These are phyloP conservation scores for Arctium lappa DNA, from an alignment of 129 eudicot genomes.

Conservation along the genomic window DNA sequence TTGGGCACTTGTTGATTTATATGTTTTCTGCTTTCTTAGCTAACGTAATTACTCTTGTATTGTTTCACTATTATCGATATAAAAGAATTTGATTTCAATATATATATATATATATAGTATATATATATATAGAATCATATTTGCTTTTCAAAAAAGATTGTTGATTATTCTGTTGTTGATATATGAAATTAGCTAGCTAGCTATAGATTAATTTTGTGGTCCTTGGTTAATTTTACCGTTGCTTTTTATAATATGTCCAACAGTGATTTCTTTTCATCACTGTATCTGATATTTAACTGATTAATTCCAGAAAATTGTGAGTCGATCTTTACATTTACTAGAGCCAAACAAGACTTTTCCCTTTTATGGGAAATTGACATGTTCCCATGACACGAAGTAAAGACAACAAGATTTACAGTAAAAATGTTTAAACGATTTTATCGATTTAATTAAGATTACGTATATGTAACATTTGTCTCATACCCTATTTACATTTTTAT, in stretches of 20 bases:
- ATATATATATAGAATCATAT: neutral
- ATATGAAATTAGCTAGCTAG: no score
- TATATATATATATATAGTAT: neutral
- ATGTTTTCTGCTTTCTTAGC: slow-evolving; percentile 27
- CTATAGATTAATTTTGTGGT: neutral
- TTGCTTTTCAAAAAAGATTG: neutral
- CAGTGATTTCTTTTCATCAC: neutral
- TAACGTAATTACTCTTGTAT: slow-evolving; percentile 20
- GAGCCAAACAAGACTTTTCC: no score
- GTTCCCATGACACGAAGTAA: neutral
- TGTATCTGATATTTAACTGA: neutral
- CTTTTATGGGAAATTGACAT: no score
- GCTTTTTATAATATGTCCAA: neutral
- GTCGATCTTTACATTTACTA: no score
- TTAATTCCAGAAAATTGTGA: neutral
- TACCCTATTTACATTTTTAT: no score
- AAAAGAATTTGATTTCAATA: slow-evolving; percentile 28
- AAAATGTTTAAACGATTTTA: no score
- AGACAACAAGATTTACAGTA: no score
- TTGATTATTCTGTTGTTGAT: neutral
- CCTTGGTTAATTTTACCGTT: neutral
- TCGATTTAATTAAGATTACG: neutral
- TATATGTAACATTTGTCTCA: neutral
- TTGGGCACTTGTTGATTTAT: slow-evolving; percentile 25
- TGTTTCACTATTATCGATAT: slow-evolving; percentile 18